Percentiles rank a stretch among this genome's conserved stretches.
Evolutionary conservation across 192 early-diverging fungal species (phyloP).

Genomic region (Dissophora globulifera): DNA sequence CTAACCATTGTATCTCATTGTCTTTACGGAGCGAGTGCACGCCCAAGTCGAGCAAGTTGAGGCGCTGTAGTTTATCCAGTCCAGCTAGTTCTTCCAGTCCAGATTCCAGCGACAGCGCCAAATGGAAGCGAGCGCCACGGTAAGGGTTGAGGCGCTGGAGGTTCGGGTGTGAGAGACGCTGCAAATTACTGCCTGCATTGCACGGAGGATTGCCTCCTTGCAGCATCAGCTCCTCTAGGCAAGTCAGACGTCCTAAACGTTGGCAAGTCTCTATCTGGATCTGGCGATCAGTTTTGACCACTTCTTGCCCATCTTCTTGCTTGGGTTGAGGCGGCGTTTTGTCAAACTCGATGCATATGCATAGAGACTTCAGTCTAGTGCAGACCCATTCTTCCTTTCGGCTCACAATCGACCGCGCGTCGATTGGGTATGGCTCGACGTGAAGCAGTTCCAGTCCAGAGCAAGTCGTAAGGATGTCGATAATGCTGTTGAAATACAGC

Average conservation of each 20-base stretch:
- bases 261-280: slow-evolving; percentile 13
- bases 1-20: slow-evolving; percentile 11
- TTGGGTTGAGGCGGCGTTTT: background rate
- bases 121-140: slow-evolving; percentile 1
- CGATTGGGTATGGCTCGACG: slow-evolving; percentile 18
- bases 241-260: slow-evolving; percentile 2
- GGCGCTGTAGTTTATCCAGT: background rate
- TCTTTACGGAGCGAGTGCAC: slow-evolving; percentile 6
- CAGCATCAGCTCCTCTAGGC: slow-evolving; percentile 2
- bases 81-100: slow-evolving; percentile 13
- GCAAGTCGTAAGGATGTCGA: slow-evolving; percentile 12
- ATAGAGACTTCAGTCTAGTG: background rate
- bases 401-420: slow-evolving; percentile 1
- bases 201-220: too few species aligned
- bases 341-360: slow-evolving; percentile 24
- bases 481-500: slow-evolving; percentile 7
- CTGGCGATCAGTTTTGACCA: background rate
- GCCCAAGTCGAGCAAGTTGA: slow-evolving; percentile 5
- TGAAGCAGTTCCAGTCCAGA: slow-evolving; percentile 3
- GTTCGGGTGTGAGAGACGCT: too few species aligned
- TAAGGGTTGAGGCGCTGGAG: too few species aligned
- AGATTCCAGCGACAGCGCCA: background rate
- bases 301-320: too few species aligned
- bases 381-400: background rate
- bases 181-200: too few species aligned